Conservation (phyloP, 2,329 filamentous ascomycete genomes). For the Furcasterigmium furcatum region DNA sequence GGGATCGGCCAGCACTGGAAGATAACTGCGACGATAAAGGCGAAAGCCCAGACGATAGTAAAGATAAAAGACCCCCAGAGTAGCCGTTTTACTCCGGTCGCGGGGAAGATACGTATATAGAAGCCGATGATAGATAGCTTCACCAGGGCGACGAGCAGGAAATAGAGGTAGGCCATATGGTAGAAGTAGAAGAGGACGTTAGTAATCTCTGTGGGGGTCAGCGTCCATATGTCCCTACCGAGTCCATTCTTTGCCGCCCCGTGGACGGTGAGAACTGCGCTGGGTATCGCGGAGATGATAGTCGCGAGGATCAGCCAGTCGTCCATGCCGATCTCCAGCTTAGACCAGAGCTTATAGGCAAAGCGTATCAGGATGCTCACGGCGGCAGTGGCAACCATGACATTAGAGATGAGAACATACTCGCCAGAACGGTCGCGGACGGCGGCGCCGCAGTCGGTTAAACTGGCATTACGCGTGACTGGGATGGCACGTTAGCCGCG, state of each 20-base stretch:
- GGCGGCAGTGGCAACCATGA: constrained; percentile 27
- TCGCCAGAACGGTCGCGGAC: constrained; percentile 23
- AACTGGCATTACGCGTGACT: constrained; percentile 19
- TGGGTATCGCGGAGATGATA: constrained; percentile 21
- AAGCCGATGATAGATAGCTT: constrained; percentile 47
- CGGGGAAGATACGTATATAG: constrained; percentile 47
- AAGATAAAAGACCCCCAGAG: constrained; percentile 33
- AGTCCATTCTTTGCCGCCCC: constrained; percentile 29
- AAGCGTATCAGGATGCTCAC: constrained; percentile 33
- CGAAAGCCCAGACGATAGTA: constrained; percentile 27
- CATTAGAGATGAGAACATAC: constrained; percentile 23
- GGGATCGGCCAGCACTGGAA: constrained; percentile 45
- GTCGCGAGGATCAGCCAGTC: constrained; percentile 28
- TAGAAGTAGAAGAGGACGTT: constrained; percentile 35
- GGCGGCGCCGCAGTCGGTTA: constrained; percentile 18
- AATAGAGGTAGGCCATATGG: constrained; percentile 34
- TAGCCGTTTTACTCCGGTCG: constrained; percentile 23
- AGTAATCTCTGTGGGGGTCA: constrained; percentile 33
- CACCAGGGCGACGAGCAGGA: constrained; percentile 33
- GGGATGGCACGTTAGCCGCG: too few relatives aligned
- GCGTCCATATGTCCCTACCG: constrained; percentile 42
- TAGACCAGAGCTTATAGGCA: constrained; percentile 23
- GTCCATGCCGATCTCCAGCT: constrained; percentile 26
- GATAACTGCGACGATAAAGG: constrained; percentile 33
- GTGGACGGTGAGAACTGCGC: constrained; percentile 22